A percentile compares a stretch with the other conserved stretches of the same genome.
Evolutionary conservation across 495 filamentous ascomycete genomes (phyloP).

Genomic region (Penicillium manginii): DNA sequence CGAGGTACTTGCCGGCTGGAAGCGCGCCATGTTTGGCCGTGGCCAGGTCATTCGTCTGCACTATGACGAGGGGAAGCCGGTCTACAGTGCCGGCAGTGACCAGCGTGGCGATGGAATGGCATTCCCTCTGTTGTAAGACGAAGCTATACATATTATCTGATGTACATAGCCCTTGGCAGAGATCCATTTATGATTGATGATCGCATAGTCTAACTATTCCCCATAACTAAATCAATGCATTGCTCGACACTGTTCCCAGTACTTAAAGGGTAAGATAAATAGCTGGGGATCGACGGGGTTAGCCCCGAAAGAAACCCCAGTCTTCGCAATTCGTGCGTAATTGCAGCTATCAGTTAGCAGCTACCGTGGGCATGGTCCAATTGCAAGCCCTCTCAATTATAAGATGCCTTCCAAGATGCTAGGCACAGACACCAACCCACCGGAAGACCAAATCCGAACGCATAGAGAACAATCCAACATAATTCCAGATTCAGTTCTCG

Average conservation of each 20-base stretch:
- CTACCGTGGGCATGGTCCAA: neutral
- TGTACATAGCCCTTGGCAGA: too few relatives aligned
- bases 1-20: conserved; percentile 66
- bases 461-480: conserved; percentile 10
- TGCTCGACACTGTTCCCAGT: neutral
- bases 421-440: neutral
- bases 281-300: neutral
- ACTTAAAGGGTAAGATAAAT: neutral
- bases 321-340: conserved; percentile 1
- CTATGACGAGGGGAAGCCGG: conserved; percentile 65
- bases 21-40: conserved; percentile 78
- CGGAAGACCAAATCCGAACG: conserved; percentile 11
- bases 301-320: neutral
- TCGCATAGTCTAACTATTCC: neutral
- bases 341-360: neutral
- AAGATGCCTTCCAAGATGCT: too few relatives aligned
- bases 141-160: neutral
- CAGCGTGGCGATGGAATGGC: conserved; percentile 85
- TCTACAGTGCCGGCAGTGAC: conserved; percentile 90
- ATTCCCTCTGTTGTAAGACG: conserved; percentile 53
- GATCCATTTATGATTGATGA: conserved; percentile 1
- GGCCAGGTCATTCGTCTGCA: conserved; percentile 88
- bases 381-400: too few relatives aligned
- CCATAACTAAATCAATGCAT: neutral
- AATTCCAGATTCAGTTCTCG: neutral